phyloP scores from a whole-genome alignment of 1,284 basidiomycete species.

The Ganoderma leucocontextum region DNA sequence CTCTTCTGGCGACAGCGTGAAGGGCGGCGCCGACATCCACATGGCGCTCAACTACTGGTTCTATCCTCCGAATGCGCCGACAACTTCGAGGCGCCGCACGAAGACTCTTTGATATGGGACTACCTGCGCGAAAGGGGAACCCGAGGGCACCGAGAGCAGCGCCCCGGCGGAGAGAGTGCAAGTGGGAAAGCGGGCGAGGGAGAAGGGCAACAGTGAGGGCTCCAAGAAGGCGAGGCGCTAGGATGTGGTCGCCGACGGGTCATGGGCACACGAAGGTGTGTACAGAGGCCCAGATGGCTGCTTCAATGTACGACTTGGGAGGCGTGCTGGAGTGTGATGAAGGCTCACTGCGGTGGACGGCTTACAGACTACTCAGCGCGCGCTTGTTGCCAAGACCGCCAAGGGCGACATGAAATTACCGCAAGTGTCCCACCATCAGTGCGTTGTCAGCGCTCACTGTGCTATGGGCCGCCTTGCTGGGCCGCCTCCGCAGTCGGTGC shows the following conservation, averaged over 20 bases:
- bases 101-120: constrained; percentile 41
- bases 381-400: not conserved
- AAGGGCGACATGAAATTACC: constrained; percentile 8
- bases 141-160: not conserved
- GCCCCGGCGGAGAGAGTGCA: constrained; percentile 18
- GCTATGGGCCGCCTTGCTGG: not conserved
- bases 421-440: not conserved
- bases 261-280: not conserved
- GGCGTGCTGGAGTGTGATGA: not conserved
- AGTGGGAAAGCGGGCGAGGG: constrained; percentile 22
- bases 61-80: constrained; percentile 43
- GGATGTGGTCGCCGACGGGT: not conserved
- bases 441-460: not conserved
- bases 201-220: constrained; percentile 11
- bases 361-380: constrained; percentile 15
- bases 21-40: constrained; percentile 36
- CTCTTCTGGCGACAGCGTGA: constrained; percentile 14
- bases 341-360: constrained; percentile 8
- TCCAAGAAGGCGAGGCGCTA: constrained; percentile 29
- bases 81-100: constrained; percentile 41
- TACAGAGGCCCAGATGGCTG: not conserved
- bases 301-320: not conserved
- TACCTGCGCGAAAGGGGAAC: constrained; percentile 34
- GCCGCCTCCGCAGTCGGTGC: too few relatives aligned
- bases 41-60: constrained; percentile 50